phyloP scores from a whole-genome alignment of 192 early-diverging fungal species.

The Linnemannia exigua region DNA sequence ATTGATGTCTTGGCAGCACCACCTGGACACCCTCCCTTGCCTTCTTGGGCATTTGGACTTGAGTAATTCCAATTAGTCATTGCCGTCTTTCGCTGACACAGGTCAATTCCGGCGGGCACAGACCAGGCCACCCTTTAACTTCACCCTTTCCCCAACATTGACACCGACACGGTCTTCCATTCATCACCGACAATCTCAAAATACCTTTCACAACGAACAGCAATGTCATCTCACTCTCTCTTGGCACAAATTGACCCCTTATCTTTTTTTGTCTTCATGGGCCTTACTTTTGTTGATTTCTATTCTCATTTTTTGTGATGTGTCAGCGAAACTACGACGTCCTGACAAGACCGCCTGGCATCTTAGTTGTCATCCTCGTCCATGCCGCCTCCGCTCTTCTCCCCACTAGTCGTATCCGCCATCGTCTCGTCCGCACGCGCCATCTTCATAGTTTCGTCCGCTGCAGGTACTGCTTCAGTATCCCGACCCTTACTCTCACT shows the following conservation, averaged over 20 bases:
- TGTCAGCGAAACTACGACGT: neutral
- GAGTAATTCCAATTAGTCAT: neutral
- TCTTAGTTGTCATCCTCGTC: conserved; percentile 16
- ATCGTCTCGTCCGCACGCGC: neutral
- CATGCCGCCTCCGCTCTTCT: conserved; percentile 6
- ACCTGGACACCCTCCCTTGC: neutral
- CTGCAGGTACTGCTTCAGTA: neutral
- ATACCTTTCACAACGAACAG: neutral
- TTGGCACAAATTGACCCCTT: neutral
- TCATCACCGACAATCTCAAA: neutral
- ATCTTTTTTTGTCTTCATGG: neutral
- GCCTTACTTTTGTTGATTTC: neutral
- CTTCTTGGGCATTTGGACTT: neutral
- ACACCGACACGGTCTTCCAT: neutral
- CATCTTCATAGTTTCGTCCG: neutral
- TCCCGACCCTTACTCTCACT: neutral
- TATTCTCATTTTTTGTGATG: neutral
- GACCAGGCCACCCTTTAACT: neutral
- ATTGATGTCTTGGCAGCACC: neutral
- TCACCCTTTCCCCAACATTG: neutral
- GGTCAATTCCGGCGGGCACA: neutral
- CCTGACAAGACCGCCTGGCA: neutral
- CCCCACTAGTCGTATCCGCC: neutral
- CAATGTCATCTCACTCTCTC: neutral
- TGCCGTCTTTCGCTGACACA: neutral